Percentiles rank a stretch among this genome's conserved stretches.
Conservation (phyloP, 495 filamentous ascomycete genomes). For the Talaromyces borbonicus region DNA sequence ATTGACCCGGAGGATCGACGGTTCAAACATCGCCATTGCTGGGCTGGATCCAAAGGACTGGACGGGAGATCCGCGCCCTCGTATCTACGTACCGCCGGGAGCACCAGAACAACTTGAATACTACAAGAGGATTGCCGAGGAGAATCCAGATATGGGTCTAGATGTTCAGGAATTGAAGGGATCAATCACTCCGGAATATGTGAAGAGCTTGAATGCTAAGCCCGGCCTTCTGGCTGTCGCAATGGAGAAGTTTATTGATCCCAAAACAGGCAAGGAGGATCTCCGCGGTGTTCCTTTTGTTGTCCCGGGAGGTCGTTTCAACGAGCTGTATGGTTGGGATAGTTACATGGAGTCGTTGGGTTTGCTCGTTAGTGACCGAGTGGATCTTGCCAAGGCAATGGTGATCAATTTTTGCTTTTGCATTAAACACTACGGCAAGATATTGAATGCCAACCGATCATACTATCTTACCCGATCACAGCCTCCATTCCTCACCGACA, state of each 20-base stretch:
- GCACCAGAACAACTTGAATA: constrained; percentile 83
- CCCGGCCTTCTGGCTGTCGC: constrained; percentile 83
- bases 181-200: constrained; percentile 63
- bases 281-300: constrained; percentile 83
- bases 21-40: constrained; percentile 72
- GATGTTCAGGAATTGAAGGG: constrained; percentile 73
- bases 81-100: constrained; percentile 85
- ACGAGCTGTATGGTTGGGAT: constrained; percentile 96
- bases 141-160: constrained; percentile 69
- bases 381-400: constrained; percentile 83
- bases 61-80: constrained; percentile 73
- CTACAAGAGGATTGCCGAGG: constrained; percentile 64
- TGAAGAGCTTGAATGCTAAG: constrained; percentile 63
- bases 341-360: constrained; percentile 94
- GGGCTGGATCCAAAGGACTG: constrained; percentile 86
- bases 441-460: constrained; percentile 89
- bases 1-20: constrained; percentile 80
- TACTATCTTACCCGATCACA: constrained; percentile 93
- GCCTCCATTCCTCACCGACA: constrained; percentile 94
- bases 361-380: constrained; percentile 68
- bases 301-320: constrained; percentile 92
- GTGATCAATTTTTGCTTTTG: constrained; percentile 93
- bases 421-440: constrained; percentile 96
- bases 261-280: constrained; percentile 52
- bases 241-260: constrained; percentile 66